Evolutionary conservation across 2,329 filamentous ascomycete genomes (phyloP).

Genomic region (Nemania bipapillata): DNA sequence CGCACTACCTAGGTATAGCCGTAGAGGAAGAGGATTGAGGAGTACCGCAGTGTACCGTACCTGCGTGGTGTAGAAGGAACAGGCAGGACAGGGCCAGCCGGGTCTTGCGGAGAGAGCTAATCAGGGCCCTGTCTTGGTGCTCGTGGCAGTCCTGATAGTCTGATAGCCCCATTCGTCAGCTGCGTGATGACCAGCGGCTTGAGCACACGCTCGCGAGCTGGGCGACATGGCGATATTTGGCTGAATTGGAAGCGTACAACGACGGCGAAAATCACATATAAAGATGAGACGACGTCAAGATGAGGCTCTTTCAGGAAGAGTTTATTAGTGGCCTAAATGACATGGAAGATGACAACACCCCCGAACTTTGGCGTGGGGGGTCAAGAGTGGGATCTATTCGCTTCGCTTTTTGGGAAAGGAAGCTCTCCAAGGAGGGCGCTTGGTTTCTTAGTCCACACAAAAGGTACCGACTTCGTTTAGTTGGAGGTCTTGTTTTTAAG

Average conservation of each 20-base stretch:
- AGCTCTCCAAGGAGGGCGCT: conserved; percentile 10
- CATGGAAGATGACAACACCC: conserved; percentile 50
- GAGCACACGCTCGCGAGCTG: conserved; percentile 26
- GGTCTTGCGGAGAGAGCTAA: conserved; percentile 35
- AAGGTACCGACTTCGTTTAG: not conserved
- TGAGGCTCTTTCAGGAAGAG: conserved; percentile 50
- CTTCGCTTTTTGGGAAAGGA: conserved; percentile 28
- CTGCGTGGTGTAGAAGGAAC: not conserved
- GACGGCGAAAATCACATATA: conserved; percentile 36
- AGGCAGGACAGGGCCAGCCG: conserved; percentile 26
- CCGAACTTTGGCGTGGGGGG: conserved; percentile 47
- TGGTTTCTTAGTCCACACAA: not conserved
- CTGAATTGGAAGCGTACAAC: conserved; percentile 39
- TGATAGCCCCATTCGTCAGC: conserved; percentile 35
- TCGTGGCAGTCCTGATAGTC: conserved; percentile 34
- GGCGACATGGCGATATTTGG: conserved; percentile 32
- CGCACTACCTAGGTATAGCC: conserved; percentile 11
- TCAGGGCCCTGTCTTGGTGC: conserved; percentile 36
- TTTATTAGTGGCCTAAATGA: conserved; percentile 50
- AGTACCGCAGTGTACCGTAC: not conserved
- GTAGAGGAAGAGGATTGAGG: conserved; percentile 13
- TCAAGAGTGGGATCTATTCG: conserved; percentile 47
- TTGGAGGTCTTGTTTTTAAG: conserved; percentile 2
- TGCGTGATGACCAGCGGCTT: conserved; percentile 29
- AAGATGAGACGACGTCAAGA: conserved; percentile 48